Conservation (phyloP, 1,139 yeast species). For the Nakaseomyces bracarensis region DNA sequence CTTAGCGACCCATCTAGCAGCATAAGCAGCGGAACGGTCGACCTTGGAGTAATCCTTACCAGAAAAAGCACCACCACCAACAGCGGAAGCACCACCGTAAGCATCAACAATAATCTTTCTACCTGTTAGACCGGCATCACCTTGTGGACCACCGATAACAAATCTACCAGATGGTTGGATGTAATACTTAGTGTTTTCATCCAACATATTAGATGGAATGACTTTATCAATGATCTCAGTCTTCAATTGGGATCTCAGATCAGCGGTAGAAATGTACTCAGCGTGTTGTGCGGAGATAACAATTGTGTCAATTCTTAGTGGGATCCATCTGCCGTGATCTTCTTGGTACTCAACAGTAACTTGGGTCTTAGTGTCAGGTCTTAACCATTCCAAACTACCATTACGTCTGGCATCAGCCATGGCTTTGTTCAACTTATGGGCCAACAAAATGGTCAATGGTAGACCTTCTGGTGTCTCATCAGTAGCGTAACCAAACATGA, state of each 20-base stretch:
- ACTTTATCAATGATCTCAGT: slow-evolving; percentile 84
- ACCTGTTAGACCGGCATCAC: slow-evolving; percentile 99
- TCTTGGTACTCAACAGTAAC: slow-evolving; percentile 94
- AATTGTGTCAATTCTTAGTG: slow-evolving; percentile 93
- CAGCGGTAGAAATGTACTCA: slow-evolving; percentile 88
- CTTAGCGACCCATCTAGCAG: slow-evolving; percentile 99
- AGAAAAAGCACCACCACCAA: slow-evolving; percentile 99
- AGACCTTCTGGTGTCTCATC: slow-evolving; percentile 97
- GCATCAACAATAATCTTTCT: slow-evolving; percentile 99
- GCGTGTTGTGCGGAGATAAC: slow-evolving; percentile 98
- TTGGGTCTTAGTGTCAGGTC: slow-evolving; percentile 99
- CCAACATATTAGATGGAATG: slow-evolving; percentile 82
- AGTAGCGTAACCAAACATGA: slow-evolving; percentile 99
- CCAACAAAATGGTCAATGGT: slow-evolving; percentile 88
- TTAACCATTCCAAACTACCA: slow-evolving; percentile 89
- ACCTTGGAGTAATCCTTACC: slow-evolving; percentile 99
- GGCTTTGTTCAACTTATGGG: slow-evolving; percentile 95
- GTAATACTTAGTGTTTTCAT: slow-evolving; percentile 93
- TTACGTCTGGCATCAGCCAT: slow-evolving; percentile 96
- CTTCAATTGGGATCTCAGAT: slow-evolving; percentile 68
- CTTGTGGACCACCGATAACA: slow-evolving; percentile 99
- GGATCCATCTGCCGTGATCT: slow-evolving; percentile 91
- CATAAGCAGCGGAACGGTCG: slow-evolving; percentile 99
- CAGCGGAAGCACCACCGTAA: slow-evolving; percentile 99
- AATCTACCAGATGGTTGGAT: slow-evolving; percentile 99